Percentiles rank a stretch among this genome's conserved stretches.
Evolutionary conservation across 176 grass and related monocot genomes (phyloP).

Genomic region (Avena atlantica): DNA sequence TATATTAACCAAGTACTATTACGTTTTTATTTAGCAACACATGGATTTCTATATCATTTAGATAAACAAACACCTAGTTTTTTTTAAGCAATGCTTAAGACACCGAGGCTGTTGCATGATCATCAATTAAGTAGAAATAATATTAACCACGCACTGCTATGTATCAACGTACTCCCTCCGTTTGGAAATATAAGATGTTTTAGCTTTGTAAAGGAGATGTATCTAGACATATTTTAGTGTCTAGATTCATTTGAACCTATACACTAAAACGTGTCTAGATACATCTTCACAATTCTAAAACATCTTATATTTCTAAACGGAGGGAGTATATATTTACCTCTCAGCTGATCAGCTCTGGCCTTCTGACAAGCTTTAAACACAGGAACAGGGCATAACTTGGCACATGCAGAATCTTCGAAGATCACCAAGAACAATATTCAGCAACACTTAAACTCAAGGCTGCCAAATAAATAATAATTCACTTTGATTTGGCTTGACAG

Average conservation of each 20-base stretch:
- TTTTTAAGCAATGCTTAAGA: not conserved
- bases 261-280: no score
- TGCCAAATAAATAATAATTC: not conserved
- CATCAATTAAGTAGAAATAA: no score
- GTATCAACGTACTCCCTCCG: not conserved
- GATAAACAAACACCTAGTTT: not conserved
- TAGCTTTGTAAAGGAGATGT: no score
- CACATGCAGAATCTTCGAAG: not conserved
- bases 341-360: not conserved
- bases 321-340: constrained; percentile 21
- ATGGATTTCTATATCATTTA: not conserved
- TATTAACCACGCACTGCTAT: not conserved
- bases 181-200: no score
- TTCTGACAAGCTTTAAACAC: not conserved
- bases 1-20: no score
- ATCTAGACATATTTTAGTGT: no score
- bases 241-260: no score
- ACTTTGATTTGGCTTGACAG: not conserved
- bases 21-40: not conserved
- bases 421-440: not conserved
- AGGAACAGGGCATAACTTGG: not conserved
- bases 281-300: no score
- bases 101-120: no score
- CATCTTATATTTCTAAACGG: no score
- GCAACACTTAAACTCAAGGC: not conserved